Evolutionary conservation across 257 asterid species (phyloP).

Genomic region (Fraxinus anomala): DNA sequence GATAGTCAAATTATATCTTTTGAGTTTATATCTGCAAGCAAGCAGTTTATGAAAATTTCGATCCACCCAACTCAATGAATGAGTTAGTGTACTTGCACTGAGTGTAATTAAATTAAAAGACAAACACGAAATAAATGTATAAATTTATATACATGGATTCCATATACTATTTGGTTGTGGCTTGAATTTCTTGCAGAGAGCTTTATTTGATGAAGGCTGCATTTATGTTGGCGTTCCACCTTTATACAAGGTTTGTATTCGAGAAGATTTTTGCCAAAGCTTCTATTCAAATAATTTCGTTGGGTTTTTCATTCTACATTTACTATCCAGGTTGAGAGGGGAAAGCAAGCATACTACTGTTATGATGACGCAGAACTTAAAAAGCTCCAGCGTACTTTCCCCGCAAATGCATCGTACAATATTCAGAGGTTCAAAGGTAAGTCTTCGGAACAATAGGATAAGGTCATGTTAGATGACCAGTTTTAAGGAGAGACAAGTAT

Average conservation of each 20-base stretch:
- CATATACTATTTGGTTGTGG: slow-evolving; percentile 28
- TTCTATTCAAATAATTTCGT: slow-evolving; percentile 21
- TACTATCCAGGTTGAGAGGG: slow-evolving; percentile 81
- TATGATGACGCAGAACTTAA: slow-evolving; percentile 79
- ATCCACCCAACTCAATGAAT: not conserved
- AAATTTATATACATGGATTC: not conserved
- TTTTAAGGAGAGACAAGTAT: not conserved
- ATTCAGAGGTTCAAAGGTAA: slow-evolving; percentile 98
- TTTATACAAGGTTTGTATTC: slow-evolving; percentile 71
- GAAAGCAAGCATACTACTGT: slow-evolving; percentile 80
- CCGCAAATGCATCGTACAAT: slow-evolving; percentile 89
- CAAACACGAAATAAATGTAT: not conserved
- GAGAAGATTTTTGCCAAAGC: not conserved
- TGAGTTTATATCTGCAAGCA: not conserved
- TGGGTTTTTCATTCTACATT: slow-evolving; percentile 2
- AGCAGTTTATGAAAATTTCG: not conserved
- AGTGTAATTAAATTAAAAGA: not conserved
- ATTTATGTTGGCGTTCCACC: slow-evolving; percentile 99
- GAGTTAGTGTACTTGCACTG: not conserved
- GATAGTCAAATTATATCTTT: not conserved
- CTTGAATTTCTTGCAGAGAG: slow-evolving; percentile 62
- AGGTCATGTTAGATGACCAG: not conserved
- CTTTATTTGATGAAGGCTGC: slow-evolving; percentile 92
- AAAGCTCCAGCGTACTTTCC: slow-evolving; percentile 66
- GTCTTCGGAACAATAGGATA: not conserved